phyloP scores from a whole-genome alignment of 176 grass and related monocot species.

The Bonia amplexicaulis region DNA sequence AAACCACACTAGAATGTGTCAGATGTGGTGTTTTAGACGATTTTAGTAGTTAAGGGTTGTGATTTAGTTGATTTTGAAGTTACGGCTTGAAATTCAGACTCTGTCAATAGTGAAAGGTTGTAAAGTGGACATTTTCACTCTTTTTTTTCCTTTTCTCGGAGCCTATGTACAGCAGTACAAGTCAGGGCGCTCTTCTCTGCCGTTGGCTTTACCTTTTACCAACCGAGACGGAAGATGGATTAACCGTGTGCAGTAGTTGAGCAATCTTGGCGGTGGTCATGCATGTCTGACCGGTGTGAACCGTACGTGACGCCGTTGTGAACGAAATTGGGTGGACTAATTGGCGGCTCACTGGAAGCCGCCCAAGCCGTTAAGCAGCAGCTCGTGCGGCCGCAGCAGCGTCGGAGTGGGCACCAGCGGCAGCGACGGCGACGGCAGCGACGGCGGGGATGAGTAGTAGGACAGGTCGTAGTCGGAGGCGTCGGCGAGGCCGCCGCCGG shows the following conservation, averaged over 20 bases:
- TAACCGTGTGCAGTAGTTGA: background rate
- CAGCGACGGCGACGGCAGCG: background rate
- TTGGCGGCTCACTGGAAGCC: conserved; percentile 43
- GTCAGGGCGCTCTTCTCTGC: conserved; percentile 1
- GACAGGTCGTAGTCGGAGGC: conserved; percentile 35
- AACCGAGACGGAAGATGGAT: background rate
- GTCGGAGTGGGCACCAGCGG: conserved; percentile 33
- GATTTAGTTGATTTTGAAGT: too few species aligned
- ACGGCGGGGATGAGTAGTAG: conserved; percentile 26
- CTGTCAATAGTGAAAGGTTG: too few species aligned
- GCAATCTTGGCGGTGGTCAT: conserved; percentile 7
- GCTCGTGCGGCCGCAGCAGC: conserved; percentile 53
- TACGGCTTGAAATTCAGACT: too few species aligned
- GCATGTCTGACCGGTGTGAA: background rate
- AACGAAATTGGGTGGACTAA: background rate
- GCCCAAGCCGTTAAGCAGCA: conserved; percentile 43
- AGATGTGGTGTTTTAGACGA: too few species aligned
- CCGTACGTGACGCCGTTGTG: conserved; percentile 4
- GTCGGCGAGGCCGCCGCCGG: background rate
- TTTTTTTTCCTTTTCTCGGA: background rate
- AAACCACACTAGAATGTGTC: too few species aligned
- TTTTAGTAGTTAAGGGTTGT: too few species aligned
- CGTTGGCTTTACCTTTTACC: background rate
- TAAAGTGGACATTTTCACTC: too few species aligned
- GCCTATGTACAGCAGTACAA: conserved; percentile 20